phyloP scores from a whole-genome alignment of 2,329 filamentous ascomycete genomes.

The Cordyceps cicadae region DNA sequence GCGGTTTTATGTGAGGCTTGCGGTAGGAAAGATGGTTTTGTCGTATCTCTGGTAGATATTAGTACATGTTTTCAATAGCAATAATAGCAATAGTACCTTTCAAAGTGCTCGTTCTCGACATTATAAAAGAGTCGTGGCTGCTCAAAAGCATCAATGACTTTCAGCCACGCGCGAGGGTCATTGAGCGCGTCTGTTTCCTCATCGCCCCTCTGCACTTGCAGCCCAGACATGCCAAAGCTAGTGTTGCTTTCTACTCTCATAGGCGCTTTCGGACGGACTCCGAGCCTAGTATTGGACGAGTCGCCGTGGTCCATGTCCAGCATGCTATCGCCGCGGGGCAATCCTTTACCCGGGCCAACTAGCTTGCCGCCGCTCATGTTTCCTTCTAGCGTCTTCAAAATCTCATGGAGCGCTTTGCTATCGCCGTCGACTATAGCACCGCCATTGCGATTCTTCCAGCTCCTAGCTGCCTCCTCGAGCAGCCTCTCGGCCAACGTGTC shows the following conservation, averaged over 20 bases:
- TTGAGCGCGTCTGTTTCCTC: slow-evolving; percentile 52
- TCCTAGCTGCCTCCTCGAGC: slow-evolving; percentile 80
- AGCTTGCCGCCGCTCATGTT: slow-evolving; percentile 83
- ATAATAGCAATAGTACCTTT: slow-evolving; percentile 45
- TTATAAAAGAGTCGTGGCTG: slow-evolving; percentile 77
- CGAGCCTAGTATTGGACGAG: slow-evolving; percentile 46
- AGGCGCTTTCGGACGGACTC: slow-evolving; percentile 38
- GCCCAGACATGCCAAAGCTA: slow-evolving; percentile 54
- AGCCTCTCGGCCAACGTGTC: slow-evolving; percentile 88
- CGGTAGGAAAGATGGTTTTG: slow-evolving; percentile 65
- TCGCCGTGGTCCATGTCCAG: slow-evolving; percentile 50
- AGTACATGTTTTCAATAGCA: slow-evolving; percentile 2
- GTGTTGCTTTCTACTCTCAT: slow-evolving; percentile 53
- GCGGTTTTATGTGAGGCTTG: slow-evolving; percentile 72
- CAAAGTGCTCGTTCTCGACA: slow-evolving; percentile 79
- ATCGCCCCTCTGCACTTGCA: slow-evolving; percentile 45
- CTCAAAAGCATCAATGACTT: slow-evolving; percentile 73
- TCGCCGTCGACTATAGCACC: slow-evolving; percentile 85
- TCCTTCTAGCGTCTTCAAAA: slow-evolving; percentile 75
- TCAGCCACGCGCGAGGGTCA: slow-evolving; percentile 76
- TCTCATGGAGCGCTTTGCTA: slow-evolving; percentile 66
- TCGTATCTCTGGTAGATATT: slow-evolving; percentile 40
- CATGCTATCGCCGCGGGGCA: slow-evolving; percentile 51
- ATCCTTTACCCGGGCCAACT: slow-evolving; percentile 39
- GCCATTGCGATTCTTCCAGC: slow-evolving; percentile 84